phyloP scores from a whole-genome alignment of 169 alveolate genomes.

The Cystoisospora suis region DNA sequence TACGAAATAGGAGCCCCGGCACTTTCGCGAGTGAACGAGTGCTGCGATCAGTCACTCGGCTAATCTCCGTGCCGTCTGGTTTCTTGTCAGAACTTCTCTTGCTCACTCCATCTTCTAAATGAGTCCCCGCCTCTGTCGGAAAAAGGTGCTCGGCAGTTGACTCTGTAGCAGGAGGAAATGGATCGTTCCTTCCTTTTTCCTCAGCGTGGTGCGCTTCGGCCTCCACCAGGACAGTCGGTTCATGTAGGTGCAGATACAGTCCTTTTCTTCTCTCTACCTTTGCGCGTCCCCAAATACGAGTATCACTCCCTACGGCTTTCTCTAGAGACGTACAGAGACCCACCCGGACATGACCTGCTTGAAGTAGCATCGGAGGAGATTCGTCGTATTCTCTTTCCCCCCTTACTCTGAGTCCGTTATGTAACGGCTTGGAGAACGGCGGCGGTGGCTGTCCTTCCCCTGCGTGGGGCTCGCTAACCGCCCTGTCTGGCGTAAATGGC shows the following conservation, averaged over 20 bases:
- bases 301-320: neutral
- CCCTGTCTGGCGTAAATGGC: neutral
- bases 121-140: no score
- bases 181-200: neutral
- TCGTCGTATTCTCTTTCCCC: no score
- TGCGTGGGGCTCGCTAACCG: neutral
- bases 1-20: neutral
- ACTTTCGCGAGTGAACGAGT: neutral
- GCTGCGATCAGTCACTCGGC: neutral
- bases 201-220: neutral
- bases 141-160: no score
- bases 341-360: neutral
- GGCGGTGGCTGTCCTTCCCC: neutral
- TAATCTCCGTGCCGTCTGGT: neutral
- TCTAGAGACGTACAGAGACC: neutral
- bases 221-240: no score
- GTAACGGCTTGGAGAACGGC: no score
- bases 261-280: neutral
- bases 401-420: no score
- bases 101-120: no score
- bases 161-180: neutral
- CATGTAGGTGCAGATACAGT: neutral
- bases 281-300: neutral
- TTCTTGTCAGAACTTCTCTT: no score
- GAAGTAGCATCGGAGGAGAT: neutral